These are phyloP conservation scores for Syncephalastrum contaminatum DNA, from an alignment of 371 early-diverging fungal genomes.

Conservation along the genomic window DNA sequence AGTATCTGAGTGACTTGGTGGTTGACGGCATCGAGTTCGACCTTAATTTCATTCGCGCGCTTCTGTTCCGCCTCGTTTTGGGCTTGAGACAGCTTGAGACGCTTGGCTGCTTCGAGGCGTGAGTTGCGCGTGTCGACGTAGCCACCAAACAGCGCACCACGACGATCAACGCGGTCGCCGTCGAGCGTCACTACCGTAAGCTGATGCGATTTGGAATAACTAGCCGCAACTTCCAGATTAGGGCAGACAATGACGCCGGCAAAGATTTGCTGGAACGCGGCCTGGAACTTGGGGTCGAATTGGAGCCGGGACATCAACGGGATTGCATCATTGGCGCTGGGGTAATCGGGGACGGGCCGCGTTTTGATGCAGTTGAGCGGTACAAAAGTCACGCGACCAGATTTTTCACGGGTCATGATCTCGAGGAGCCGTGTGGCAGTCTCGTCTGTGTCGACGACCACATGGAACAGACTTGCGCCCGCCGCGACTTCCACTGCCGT, in stretches of 20 bases:
- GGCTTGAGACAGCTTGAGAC: slow-evolving; percentile 33
- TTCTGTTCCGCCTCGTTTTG: slow-evolving; percentile 51
- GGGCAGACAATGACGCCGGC: slow-evolving; percentile 88
- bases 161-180: slow-evolving; percentile 93
- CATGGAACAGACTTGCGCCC: slow-evolving; percentile 91
- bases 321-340: slow-evolving; percentile 75
- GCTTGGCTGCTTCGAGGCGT: slow-evolving; percentile 72
- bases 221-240: slow-evolving; percentile 81
- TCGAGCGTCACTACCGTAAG: slow-evolving; percentile 90
- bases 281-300: slow-evolving; percentile 64
- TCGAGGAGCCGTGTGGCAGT: slow-evolving; percentile 84
- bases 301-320: slow-evolving; percentile 77
- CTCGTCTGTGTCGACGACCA: slow-evolving; percentile 95
- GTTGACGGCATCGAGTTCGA: slow-evolving; percentile 58
- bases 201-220: slow-evolving; percentile 72
- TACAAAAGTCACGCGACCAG: slow-evolving; percentile 96
- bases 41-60: slow-evolving; percentile 41
- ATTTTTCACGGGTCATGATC: slow-evolving; percentile 68
- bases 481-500: slow-evolving; percentile 93
- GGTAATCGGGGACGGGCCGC: slow-evolving; percentile 55
- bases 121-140: slow-evolving; percentile 76
- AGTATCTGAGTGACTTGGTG: slow-evolving; percentile 67
- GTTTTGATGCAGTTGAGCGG: slow-evolving; percentile 88
- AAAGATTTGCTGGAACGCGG: slow-evolving; percentile 87
- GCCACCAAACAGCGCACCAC: slow-evolving; percentile 95